Evolutionary conservation across 768 basidiomycete species (phyloP).

Genomic region (Xerocomellus chrysenteron): DNA sequence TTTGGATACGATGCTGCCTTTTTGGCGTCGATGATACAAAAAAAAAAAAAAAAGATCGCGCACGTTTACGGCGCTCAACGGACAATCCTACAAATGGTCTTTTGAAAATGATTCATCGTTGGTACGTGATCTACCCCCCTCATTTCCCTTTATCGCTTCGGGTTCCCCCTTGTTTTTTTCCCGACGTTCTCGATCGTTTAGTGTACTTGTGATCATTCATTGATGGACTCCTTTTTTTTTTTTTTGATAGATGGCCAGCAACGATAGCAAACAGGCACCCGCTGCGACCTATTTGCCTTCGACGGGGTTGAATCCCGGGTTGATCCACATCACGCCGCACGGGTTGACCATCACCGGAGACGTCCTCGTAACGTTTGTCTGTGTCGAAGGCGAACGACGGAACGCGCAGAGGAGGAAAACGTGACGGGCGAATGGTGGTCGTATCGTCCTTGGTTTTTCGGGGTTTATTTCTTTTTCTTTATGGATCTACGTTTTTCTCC

Average conservation of each 20-base stretch:
- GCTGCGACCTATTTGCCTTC: conserved; percentile 31
- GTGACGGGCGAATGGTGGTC: background rate
- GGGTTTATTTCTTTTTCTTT: background rate
- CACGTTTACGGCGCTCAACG: conserved; percentile 35
- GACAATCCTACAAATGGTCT: conserved; percentile 35
- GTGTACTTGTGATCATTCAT: background rate
- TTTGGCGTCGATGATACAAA: background rate
- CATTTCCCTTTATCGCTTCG: background rate
- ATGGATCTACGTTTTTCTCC: background rate
- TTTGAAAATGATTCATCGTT: conserved; percentile 33
- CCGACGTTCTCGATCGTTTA: background rate
- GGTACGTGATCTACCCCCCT: conserved; percentile 15
- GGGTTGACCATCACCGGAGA: conserved; percentile 32
- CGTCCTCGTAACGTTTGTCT: conserved; percentile 34
- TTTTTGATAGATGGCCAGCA: conserved; percentile 29
- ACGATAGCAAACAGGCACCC: conserved; percentile 34
- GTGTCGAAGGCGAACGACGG: conserved; percentile 34
- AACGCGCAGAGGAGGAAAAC: conserved; percentile 24
- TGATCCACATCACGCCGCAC: conserved; percentile 35
- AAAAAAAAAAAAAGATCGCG: conserved; percentile 23
- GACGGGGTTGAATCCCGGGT: conserved; percentile 25
- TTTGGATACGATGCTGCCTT: background rate
- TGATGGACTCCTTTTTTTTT: background rate
- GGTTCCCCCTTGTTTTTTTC: background rate
- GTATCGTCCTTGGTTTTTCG: background rate